A percentile compares a stretch with the other conserved stretches of the same genome.
Evolutionary conservation across 208 protist species (phyloP).

Genomic region (Trichomonas vaginalis): DNA sequence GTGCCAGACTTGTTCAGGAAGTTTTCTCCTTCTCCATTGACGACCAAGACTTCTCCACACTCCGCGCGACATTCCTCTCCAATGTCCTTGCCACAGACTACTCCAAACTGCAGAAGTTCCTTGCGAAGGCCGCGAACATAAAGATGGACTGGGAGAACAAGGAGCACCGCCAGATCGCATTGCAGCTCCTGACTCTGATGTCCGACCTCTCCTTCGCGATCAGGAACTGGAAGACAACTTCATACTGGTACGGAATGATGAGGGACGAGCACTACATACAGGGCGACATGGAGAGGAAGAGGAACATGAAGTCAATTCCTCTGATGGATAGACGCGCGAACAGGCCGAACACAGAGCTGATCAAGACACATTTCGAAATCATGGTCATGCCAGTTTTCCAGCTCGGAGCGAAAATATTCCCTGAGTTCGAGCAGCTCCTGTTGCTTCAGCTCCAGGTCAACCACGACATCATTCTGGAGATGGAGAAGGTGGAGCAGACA

Average conservation of each 20-base stretch:
- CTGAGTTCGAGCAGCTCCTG: not conserved
- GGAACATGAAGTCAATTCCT: not conserved
- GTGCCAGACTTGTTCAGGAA: not conserved
- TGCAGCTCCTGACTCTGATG: not conserved
- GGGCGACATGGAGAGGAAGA: not conserved
- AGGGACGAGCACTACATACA: not conserved
- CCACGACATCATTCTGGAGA: not conserved
- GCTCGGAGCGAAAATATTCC: not conserved
- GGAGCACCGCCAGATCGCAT: not conserved
- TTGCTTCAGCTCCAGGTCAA: not conserved
- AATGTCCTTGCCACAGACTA: not conserved
- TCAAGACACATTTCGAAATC: not conserved
- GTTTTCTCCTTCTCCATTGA: not conserved
- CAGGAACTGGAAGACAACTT: not conserved
- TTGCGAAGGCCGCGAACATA: not conserved
- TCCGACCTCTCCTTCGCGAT: not conserved
- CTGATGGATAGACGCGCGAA: not conserved
- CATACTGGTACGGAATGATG: not conserved
- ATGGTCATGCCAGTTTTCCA: not conserved
- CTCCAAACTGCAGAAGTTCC: not conserved
- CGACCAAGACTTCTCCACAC: not conserved
- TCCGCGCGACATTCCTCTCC: not conserved
- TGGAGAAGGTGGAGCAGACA: no score
- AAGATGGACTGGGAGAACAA: not conserved
- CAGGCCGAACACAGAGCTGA: not conserved